These are phyloP conservation scores for Phytophthora sp. DNA, from an alignment of 352 stramenopile species.

Conservation along the genomic window DNA sequence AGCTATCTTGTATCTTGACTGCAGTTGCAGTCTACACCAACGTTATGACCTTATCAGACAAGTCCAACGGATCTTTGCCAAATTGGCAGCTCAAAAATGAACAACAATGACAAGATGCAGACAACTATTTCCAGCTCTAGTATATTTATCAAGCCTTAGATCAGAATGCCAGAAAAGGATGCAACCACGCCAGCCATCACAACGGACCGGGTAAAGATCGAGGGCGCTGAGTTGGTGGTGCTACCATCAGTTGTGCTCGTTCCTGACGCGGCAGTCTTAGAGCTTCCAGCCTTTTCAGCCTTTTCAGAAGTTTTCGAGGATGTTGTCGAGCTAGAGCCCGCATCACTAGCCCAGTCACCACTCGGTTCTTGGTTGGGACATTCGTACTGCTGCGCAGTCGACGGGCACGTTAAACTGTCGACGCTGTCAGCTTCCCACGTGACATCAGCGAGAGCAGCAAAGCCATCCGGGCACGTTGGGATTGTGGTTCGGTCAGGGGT, in stretches of 20 bases:
- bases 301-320: conserved; percentile 29
- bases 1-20: not conserved
- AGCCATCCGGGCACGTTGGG: conserved; percentile 41
- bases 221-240: conserved; percentile 21
- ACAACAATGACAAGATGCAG: conserved; percentile 4
- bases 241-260: conserved; percentile 13
- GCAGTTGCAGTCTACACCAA: too few species aligned
- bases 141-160: conserved; percentile 23
- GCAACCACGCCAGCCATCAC: conserved; percentile 8
- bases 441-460: conserved; percentile 39
- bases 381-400: conserved; percentile 40
- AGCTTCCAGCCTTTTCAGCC: conserved; percentile 9
- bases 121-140: conserved; percentile 1
- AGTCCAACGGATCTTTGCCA: too few species aligned
- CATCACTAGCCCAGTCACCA: conserved; percentile 47
- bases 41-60: too few species aligned
- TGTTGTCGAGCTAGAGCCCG: conserved; percentile 24
- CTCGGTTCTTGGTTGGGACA: conserved; percentile 54
- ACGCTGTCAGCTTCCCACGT: conserved; percentile 50
- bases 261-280: conserved; percentile 5
- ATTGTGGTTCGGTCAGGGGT: conserved; percentile 36
- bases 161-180: conserved; percentile 21
- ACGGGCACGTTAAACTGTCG: conserved; percentile 45
- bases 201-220: conserved; percentile 23
- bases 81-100: too few species aligned